A percentile compares a stretch with the other conserved stretches of the same genome.
Conservation (phyloP, 345 rosid species). For the Eucalyptus tenuipes region DNA sequence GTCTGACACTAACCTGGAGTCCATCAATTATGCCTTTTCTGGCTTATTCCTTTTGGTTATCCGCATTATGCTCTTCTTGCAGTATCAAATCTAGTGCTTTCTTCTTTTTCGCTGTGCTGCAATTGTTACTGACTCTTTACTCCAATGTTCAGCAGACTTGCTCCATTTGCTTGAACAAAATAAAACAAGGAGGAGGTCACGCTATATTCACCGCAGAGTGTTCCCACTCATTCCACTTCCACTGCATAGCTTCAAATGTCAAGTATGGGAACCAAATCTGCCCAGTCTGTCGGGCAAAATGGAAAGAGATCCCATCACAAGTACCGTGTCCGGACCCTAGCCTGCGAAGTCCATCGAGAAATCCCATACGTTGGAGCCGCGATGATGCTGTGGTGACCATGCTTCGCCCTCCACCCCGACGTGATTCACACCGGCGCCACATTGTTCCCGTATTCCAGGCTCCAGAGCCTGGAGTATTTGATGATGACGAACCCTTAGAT, state of each 20-base stretch:
- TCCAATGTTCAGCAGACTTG: conserved; percentile 50
- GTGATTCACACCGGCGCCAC: conserved; percentile 39
- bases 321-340: conserved; percentile 39
- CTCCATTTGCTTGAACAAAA: conserved; percentile 78
- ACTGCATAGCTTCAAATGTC: conserved; percentile 85
- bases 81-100: not conserved
- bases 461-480: conserved; percentile 58
- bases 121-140: not conserved
- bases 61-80: not conserved
- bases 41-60: not conserved
- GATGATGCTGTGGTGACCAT: conserved; percentile 46
- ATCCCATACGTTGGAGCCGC: conserved; percentile 27
- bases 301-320: conserved; percentile 89
- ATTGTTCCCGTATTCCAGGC: conserved; percentile 39
- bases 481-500: conserved; percentile 71
- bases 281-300: conserved; percentile 82
- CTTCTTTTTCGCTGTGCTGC: not conserved
- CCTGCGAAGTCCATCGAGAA: conserved; percentile 18
- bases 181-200: conserved; percentile 81
- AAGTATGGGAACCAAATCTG: conserved; percentile 80
- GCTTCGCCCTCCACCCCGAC: conserved; percentile 41
- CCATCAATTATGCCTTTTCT: not conserved
- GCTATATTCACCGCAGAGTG: conserved; percentile 95
- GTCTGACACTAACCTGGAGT: not conserved
- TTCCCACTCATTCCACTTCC: conserved; percentile 92